Evolutionary conservation across 768 basidiomycete genomes (phyloP), one percentile per base, ranked within the genome.

Genomic region (Dioszegia hungarica): DNA sequence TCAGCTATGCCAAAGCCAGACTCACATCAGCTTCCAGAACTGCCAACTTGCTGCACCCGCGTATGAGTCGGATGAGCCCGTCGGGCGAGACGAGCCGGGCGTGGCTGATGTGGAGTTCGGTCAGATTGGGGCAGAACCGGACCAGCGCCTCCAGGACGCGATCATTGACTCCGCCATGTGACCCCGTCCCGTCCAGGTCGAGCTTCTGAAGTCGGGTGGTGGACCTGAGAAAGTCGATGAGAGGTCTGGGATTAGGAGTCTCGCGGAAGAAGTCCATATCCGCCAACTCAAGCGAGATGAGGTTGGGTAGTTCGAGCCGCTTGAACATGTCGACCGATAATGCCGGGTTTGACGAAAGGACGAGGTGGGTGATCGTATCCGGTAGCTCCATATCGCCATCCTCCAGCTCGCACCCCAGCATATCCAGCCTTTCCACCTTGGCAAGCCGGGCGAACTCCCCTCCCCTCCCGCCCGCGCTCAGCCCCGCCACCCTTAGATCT

Each of bases 181-280:
- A 82, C 12, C 76, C 74, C 5, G 89, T 89, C 62, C 90, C 88
- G 69, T 94, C 92, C n/a, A 95, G 78, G 72, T 95, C 92, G 37
- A 94, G 77, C 41, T 83, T 83, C 53, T 84, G 81, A 44, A 95
- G 84, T 59, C 80, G 73, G 1, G 87, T 87, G 2, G 85, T 86
- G 14, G 86, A 86, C 41, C 76, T 77, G 33, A 95, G 77, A 20
- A 95, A 79, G 39, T 80, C 80, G 17, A 89, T 77, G 6, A 95
- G 77, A 15, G 45, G 5, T 10, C 40, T 53, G 8, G 34, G 41
- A 14, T 50, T 17, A 9, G 59, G 45, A 20, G 20, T 38, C 17
- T n/a, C 90, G 60, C 81, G 82, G 59, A 92, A 74, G 43, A 85
- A 83, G 12, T 88, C 86, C 22, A 93, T 82, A 9, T 85, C 84